These are phyloP conservation scores for Fusarium zealandicum DNA, from an alignment of 2,329 filamentous ascomycete genomes.

Conservation along the genomic window DNA sequence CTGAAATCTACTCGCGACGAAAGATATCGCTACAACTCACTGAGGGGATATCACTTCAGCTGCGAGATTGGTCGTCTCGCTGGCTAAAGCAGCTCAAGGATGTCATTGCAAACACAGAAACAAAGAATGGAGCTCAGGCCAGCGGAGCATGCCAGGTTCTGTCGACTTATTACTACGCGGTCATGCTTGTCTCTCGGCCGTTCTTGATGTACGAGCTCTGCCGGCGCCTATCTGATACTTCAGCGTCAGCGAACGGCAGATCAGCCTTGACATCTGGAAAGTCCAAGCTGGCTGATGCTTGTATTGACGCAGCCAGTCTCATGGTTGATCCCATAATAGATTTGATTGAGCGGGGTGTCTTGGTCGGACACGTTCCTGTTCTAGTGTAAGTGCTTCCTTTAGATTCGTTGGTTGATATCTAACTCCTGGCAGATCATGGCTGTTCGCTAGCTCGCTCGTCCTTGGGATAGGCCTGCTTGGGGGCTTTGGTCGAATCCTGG, in stretches of 20 bases:
- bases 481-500: constrained; percentile 59
- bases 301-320: constrained; percentile 61
- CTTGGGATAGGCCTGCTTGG: constrained; percentile 60
- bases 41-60: constrained; percentile 60
- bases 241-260: constrained; percentile 15
- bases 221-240: constrained; percentile 51
- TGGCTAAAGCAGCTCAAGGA: constrained; percentile 57
- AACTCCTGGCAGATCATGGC: constrained; percentile 53
- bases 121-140: constrained; percentile 41
- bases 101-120: constrained; percentile 39
- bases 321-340: constrained; percentile 59
- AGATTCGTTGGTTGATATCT: neutral
- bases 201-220: constrained; percentile 65
- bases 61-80: constrained; percentile 58
- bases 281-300: constrained; percentile 60
- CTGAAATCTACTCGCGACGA: constrained; percentile 60
- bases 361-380: constrained; percentile 57
- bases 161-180: constrained; percentile 62
- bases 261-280: constrained; percentile 50
- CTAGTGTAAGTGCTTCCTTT: constrained; percentile 54
- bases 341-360: constrained; percentile 50
- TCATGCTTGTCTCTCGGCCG: constrained; percentile 63
- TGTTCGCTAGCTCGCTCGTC: constrained; percentile 61
- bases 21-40: constrained; percentile 62
- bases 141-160: constrained; percentile 60